These are phyloP conservation scores for Myxozyma vanderwaltii DNA, from an alignment of 805 yeast genomes.

Conservation along the genomic window DNA sequence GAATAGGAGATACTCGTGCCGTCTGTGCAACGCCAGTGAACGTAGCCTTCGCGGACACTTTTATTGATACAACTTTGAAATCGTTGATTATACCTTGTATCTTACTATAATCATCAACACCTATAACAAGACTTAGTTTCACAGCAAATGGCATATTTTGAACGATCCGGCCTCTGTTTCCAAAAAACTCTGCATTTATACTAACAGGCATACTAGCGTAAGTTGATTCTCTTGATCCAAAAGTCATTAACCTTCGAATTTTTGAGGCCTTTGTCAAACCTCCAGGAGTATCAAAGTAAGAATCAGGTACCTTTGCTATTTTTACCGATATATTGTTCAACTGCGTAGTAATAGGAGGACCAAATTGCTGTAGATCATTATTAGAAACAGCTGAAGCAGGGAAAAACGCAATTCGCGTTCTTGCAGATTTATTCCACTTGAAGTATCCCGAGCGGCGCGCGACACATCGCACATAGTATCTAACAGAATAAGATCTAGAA, in stretches of 20 bases:
- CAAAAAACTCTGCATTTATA: neutral
- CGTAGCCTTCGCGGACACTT: neutral
- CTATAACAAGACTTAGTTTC: neutral
- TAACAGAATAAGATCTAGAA: neutral
- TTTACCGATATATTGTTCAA: slow-evolving; percentile 1
- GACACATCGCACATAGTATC: slow-evolving; percentile 2
- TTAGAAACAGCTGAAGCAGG: neutral
- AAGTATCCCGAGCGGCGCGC: slow-evolving; percentile 13
- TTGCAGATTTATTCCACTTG: neutral
- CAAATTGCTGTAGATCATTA: neutral
- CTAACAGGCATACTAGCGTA: slow-evolving; percentile 6
- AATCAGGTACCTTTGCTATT: slow-evolving; percentile 17
- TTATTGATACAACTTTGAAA: neutral
- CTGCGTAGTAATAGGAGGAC: neutral
- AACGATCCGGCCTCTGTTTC: neutral
- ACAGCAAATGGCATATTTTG: neutral
- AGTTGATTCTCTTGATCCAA: slow-evolving; percentile 5
- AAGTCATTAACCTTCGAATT: slow-evolving; percentile 1
- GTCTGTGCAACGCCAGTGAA: neutral
- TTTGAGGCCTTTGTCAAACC: slow-evolving; percentile 9
- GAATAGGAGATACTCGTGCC: neutral
- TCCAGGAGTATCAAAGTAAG: slow-evolving; percentile 17
- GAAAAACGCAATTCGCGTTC: neutral
- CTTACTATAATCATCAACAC: slow-evolving; percentile 5
- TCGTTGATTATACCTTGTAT: slow-evolving; percentile 6